These are phyloP conservation scores for Earliella scabrosa DNA, from an alignment of 1,284 basidiomycete genomes.

Conservation along the genomic window DNA sequence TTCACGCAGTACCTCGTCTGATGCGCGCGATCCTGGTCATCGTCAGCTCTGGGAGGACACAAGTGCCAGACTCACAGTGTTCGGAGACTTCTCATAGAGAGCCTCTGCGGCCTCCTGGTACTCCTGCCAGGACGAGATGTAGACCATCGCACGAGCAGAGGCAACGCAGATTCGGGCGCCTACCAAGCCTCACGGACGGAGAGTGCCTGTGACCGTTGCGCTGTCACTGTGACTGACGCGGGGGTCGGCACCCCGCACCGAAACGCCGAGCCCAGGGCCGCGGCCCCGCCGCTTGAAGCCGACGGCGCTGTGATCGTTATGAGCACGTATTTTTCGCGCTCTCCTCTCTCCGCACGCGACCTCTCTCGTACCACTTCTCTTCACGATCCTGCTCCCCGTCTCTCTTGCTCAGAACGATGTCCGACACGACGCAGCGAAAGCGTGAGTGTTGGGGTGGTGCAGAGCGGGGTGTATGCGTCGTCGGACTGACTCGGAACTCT, in stretches of 20 bases:
- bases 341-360: slow-evolving; percentile 9
- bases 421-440: slow-evolving; percentile 20
- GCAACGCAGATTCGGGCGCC: background rate
- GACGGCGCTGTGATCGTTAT: background rate
- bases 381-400: background rate
- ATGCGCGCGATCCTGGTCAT: slow-evolving; percentile 13
- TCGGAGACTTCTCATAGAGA: slow-evolving; percentile 79
- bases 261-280: background rate
- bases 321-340: slow-evolving; percentile 1
- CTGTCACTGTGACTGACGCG: background rate
- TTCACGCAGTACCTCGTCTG: slow-evolving; percentile 89
- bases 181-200: background rate
- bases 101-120: slow-evolving; percentile 86
- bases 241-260: slow-evolving; percentile 1
- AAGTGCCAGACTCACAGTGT: slow-evolving; percentile 56
- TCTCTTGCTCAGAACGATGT: slow-evolving; percentile 10
- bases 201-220: background rate
- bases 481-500: background rate
- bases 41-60: background rate
- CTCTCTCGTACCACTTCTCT: background rate
- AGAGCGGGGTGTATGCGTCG: background rate
- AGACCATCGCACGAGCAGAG: slow-evolving; percentile 56
- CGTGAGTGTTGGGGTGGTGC: slow-evolving; percentile 12
- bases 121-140: slow-evolving; percentile 84
- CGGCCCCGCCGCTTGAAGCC: too few species aligned